Percentiles rank a stretch among this genome's conserved stretches.
These are phyloP conservation scores for Elsinoe arachidis DNA, from an alignment of 2,329 filamentous ascomycete genomes.

Conservation along the genomic window DNA sequence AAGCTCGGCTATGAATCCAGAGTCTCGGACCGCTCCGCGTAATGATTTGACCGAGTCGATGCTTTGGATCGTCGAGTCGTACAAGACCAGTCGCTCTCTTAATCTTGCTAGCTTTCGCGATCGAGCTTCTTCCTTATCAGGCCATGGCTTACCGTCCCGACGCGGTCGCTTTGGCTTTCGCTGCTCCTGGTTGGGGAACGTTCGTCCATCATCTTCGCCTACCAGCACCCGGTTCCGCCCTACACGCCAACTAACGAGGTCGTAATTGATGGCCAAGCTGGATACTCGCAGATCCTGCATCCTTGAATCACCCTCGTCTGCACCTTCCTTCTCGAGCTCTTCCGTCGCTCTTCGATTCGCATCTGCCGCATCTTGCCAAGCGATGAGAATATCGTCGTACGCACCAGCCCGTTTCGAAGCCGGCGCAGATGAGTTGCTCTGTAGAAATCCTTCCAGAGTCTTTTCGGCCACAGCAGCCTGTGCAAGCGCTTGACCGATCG, in stretches of 20 bases:
- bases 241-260: conserved; percentile 88
- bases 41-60: conserved; percentile 83
- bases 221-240: conserved; percentile 85
- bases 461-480: conserved; percentile 52
- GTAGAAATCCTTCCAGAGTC: conserved; percentile 41
- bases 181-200: conserved; percentile 43
- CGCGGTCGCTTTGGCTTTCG: conserved; percentile 47
- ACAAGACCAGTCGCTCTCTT: conserved; percentile 79
- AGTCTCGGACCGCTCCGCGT: conserved; percentile 80
- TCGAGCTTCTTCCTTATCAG: conserved; percentile 54
- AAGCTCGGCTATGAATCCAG: conserved; percentile 66
- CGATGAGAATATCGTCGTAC: conserved; percentile 83
- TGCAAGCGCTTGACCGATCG: conserved; percentile 76
- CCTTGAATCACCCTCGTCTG: conserved; percentile 71
- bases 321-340: conserved; percentile 73
- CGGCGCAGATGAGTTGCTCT: conserved; percentile 33
- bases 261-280: conserved; percentile 86
- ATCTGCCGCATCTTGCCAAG: conserved; percentile 89
- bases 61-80: conserved; percentile 84
- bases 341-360: conserved; percentile 90
- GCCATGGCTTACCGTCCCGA: conserved; percentile 39
- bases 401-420: conserved; percentile 64
- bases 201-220: conserved; percentile 69
- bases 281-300: conserved; percentile 93
- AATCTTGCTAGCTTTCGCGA: conserved; percentile 70